These are phyloP conservation scores for Fusarium illudens DNA, from an alignment of 2,329 filamentous ascomycete species.

Conservation along the genomic window DNA sequence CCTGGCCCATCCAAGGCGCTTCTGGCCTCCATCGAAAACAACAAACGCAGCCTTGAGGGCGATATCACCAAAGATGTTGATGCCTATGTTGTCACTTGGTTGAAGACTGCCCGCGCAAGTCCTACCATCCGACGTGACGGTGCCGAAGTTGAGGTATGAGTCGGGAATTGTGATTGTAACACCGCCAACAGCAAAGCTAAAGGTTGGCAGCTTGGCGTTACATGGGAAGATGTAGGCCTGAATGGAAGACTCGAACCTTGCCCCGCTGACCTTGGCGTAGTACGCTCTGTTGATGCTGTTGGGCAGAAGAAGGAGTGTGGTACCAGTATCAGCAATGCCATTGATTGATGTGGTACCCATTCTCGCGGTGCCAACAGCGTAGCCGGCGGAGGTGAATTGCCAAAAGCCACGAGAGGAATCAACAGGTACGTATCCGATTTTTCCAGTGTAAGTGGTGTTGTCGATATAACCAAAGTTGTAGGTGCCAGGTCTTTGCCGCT, in stretches of 20 bases:
- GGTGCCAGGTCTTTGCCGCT: conserved; percentile 61
- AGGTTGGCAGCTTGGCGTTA: conserved; percentile 55
- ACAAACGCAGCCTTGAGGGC: conserved; percentile 69
- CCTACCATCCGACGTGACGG: conserved; percentile 48
- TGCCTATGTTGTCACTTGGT: conserved; percentile 52
- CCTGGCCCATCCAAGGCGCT: conserved; percentile 34
- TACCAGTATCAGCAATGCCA: conserved; percentile 67
- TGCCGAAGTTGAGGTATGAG: conserved; percentile 62
- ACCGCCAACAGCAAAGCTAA: conserved; percentile 65
- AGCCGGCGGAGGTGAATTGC: conserved; percentile 57
- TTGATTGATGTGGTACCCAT: conserved; percentile 40
- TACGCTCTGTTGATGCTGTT: conserved; percentile 58
- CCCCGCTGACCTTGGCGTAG: conserved; percentile 57
- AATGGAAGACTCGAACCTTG: conserved; percentile 48
- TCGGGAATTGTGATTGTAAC: conserved; percentile 66
- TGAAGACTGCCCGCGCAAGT: conserved; percentile 76
- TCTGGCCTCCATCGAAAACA: conserved; percentile 58
- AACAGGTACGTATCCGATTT: conserved; percentile 68
- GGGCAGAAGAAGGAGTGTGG: conserved; percentile 69
- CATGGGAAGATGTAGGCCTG: conserved; percentile 61
- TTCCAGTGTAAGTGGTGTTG: conserved; percentile 66
- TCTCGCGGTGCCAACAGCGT: conserved; percentile 45
- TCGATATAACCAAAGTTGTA: conserved; percentile 82
- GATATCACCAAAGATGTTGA: conserved; percentile 70
- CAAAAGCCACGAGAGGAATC: conserved; percentile 70